Evolutionary conservation across 2,329 filamentous ascomycete species (phyloP).

Genomic region (Colletotrichum sp.): DNA sequence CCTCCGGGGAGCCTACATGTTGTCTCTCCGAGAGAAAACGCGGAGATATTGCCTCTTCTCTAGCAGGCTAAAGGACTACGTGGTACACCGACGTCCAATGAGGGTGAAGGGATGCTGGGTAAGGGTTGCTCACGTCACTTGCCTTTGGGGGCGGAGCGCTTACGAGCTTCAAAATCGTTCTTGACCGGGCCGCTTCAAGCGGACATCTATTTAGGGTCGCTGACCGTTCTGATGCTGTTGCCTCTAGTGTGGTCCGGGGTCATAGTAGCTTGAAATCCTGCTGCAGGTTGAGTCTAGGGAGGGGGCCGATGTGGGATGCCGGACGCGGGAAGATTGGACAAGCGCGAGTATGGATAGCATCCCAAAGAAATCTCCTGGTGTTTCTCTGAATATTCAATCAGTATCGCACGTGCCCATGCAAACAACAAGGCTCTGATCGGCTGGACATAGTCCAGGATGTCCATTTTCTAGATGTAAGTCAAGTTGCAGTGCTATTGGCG

Average conservation of each 20-base stretch:
- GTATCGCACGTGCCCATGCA: background rate
- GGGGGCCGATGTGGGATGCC: background rate
- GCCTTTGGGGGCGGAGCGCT: background rate
- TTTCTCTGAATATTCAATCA: background rate
- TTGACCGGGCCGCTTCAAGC: background rate
- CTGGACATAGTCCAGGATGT: background rate
- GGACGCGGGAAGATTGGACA: background rate
- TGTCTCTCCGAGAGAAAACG: background rate
- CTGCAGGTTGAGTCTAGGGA: background rate
- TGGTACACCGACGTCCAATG: background rate
- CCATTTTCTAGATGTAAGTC: background rate
- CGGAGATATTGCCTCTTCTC: background rate
- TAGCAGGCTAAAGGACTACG: background rate
- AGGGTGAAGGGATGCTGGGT: background rate
- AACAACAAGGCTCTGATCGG: background rate
- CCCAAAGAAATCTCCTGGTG: background rate
- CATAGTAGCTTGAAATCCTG: background rate
- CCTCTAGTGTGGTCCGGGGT: background rate
- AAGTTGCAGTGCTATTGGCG: background rate
- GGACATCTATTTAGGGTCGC: background rate
- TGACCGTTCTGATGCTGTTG: background rate
- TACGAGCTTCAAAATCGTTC: background rate
- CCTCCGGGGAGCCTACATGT: background rate
- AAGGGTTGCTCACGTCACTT: background rate
- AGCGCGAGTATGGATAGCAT: background rate